Percentiles rank a stretch among this genome's conserved stretches.
phyloP scores from a whole-genome alignment of 164 flowering plant genomes.

The Vitis labrusca region DNA sequence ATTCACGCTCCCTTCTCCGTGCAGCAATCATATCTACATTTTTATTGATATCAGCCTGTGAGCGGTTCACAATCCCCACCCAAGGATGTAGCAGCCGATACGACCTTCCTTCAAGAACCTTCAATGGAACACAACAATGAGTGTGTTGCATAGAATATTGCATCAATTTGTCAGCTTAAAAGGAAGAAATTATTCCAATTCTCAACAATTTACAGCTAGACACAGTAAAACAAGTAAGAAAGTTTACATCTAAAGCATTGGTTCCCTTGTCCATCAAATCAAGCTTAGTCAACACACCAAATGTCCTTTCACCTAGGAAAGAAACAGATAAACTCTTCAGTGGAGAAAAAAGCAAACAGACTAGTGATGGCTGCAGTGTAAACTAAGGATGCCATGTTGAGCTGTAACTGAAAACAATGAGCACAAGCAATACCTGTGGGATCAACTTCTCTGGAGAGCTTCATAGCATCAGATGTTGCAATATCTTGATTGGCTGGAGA shows the following conservation, averaged over 20 bases:
- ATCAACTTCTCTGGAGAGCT: conserved; percentile 91
- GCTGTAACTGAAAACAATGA: background rate
- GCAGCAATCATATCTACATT: conserved; percentile 87
- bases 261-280: conserved; percentile 98
- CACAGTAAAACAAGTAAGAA: background rate
- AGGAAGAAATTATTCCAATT: background rate
- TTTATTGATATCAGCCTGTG: conserved; percentile 91
- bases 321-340: background rate
- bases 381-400: too few species aligned
- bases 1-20: conserved; percentile 73
- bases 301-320: conserved; percentile 81
- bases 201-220: background rate
- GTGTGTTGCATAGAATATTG: background rate
- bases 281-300: conserved; percentile 91
- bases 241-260: conserved; percentile 79
- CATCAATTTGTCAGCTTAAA: background rate
- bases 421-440: conserved; percentile 55
- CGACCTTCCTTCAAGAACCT: conserved; percentile 93
- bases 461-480: conserved; percentile 96
- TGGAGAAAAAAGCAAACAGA: background rate
- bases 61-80: conserved; percentile 94
- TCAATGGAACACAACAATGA: conserved; percentile 2
- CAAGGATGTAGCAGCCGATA: conserved; percentile 85
- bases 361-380: background rate
- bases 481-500: conserved; percentile 98